Conservation (phyloP, 352 stramenopile species). For the Pythium vanterpoolii region DNA sequence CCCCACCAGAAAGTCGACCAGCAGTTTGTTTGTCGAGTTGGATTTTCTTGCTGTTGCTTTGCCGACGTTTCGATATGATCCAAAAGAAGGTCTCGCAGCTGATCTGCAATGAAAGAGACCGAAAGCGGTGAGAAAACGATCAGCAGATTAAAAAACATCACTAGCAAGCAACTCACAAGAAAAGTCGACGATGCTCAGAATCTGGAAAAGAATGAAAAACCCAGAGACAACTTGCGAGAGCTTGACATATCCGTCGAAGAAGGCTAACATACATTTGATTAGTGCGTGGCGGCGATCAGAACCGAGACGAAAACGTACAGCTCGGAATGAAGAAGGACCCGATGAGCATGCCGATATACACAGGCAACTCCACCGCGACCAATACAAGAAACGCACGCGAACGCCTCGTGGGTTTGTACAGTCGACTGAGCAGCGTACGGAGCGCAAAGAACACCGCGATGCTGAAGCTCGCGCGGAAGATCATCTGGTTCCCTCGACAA, state of each 20-base stretch:
- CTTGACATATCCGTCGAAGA: slow-evolving; percentile 64
- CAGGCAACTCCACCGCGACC: slow-evolving; percentile 37
- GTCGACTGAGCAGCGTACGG: slow-evolving; percentile 43
- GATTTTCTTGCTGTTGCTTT: slow-evolving; percentile 22
- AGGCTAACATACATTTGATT: slow-evolving; percentile 26
- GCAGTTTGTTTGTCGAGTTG: not conserved
- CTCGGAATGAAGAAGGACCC: slow-evolving; percentile 74
- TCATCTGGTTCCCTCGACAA: slow-evolving; percentile 64
- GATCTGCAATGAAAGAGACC: slow-evolving; percentile 29
- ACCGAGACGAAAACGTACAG: slow-evolving; percentile 21
- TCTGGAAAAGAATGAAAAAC: slow-evolving; percentile 79
- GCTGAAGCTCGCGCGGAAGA: slow-evolving; percentile 68
- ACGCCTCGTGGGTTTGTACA: slow-evolving; percentile 28
- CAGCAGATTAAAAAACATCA: not conserved
- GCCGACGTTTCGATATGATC: slow-evolving; percentile 44
- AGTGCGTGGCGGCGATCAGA: not conserved
- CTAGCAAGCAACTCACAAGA: slow-evolving; percentile 66
- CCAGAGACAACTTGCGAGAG: slow-evolving; percentile 52
- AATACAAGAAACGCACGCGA: slow-evolving; percentile 31
- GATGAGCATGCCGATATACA: slow-evolving; percentile 50
- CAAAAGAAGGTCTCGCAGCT: slow-evolving; percentile 53
- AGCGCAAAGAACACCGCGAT: slow-evolving; percentile 55
- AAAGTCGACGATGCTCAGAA: slow-evolving; percentile 73
- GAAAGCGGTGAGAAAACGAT: slow-evolving; percentile 3
- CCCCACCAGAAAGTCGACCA: slow-evolving; percentile 14